Evolutionary conservation across 371 early-diverging fungal genomes (phyloP), one percentile per base, ranked within the genome.

Genomic region (Umbelopsis sp.): DNA sequence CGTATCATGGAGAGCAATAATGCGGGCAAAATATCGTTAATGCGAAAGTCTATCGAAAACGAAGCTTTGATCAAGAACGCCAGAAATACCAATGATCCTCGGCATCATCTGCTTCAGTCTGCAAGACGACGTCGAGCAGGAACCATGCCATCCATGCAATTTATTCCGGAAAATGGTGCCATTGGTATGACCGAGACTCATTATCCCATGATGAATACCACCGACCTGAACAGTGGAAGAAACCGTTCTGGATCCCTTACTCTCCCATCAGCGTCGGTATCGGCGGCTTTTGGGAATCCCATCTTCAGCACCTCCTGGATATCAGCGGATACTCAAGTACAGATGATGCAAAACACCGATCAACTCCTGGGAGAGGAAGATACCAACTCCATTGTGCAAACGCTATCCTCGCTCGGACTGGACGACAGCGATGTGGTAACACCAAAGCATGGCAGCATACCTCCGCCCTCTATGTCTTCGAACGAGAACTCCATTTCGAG

Each of bases 331-430:
- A 25, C 35, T 35, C 57, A 57, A 14, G 16, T 35, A 12, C 57
- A 57, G 29, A 38, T 57, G 57, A 57, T 57, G 29, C 79, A 79
- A 5, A 77, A 76, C 0, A 76, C 77, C 12, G 79, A 77, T 52
- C 81, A 81, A 24, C 64, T 79, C 18, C 64, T 81, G 14, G 71
- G 62, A 46, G 73, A 68, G 25, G 75, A 74, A 37, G 70, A 72
- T 44, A 63, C 53, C 46, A 71, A 82, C 35, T 83, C 89, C 18
- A 80, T 91, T 66, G 84, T 84, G 62, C 86, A 87, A 63, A 89
- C 89, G 1, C 76, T 93, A 37, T 90, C 89, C 70, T 87, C 87
- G 53, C 85, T 93, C 37, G 91, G 92, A 12, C 68, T 93, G 62
- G 90, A 93, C 63, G 92, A 91, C 63, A 35, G 35, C 16, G 57